Evolutionary conservation across 495 filamentous ascomycete species (phyloP).

Genomic region (Penicillium salamii): DNA sequence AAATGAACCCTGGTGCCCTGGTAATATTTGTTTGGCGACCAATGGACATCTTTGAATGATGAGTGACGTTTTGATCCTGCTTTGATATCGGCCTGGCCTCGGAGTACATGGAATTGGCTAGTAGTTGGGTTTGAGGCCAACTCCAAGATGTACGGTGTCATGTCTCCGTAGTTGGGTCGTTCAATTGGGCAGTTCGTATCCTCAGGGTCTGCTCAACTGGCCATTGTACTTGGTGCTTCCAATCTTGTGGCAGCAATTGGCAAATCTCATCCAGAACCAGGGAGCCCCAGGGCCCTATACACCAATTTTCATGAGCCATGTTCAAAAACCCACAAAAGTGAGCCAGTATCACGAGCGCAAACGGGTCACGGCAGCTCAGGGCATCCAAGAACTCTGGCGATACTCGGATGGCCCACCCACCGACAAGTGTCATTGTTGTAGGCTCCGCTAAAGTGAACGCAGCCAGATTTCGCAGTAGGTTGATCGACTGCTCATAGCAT

Average conservation of each 20-base stretch:
- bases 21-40: too few relatives aligned
- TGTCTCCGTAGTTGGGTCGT: neutral
- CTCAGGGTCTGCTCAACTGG: constrained; percentile 1
- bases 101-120: constrained; percentile 28
- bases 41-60: constrained; percentile 37
- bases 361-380: constrained; percentile 9
- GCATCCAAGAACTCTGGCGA: constrained; percentile 13
- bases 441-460: constrained; percentile 17
- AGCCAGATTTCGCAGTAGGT: constrained; percentile 8
- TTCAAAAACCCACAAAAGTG: constrained; percentile 25
- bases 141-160: constrained; percentile 39
- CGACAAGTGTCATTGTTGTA: constrained; percentile 21
- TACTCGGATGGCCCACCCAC: constrained; percentile 20
- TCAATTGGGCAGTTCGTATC: neutral
- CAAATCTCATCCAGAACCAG: constrained; percentile 18
- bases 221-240: constrained; percentile 22
- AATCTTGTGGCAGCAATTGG: constrained; percentile 9
- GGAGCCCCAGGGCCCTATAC: constrained; percentile 19
- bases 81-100: constrained; percentile 47
- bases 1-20: too few relatives aligned
- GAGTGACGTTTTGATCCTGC: constrained; percentile 13
- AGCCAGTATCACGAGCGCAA: constrained; percentile 24
- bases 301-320: constrained; percentile 20
- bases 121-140: constrained; percentile 52
- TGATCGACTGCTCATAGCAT: constrained; percentile 10